Conservation (phyloP, 352 stramenopile species). For the Globisporangium rhizosaccharum region DNA sequence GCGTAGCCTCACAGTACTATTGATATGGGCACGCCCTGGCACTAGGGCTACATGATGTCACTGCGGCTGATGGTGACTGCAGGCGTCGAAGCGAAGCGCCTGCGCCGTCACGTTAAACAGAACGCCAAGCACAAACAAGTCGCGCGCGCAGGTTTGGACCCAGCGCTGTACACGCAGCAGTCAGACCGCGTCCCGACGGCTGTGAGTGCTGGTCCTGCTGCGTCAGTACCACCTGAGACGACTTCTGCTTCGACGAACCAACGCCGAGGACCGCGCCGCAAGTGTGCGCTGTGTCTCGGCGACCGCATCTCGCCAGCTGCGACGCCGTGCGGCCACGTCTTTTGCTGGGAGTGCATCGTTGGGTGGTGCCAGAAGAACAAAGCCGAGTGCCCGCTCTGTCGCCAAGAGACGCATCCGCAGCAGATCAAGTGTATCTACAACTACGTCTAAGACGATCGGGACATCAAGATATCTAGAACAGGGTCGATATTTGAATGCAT, state of each 20-base stretch:
- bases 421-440: constrained; percentile 91
- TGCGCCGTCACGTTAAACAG: constrained; percentile 39
- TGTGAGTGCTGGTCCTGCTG: constrained; percentile 10
- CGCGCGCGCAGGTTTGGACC: constrained; percentile 10
- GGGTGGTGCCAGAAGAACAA: constrained; percentile 91
- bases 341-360: constrained; percentile 93
- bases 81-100: constrained; percentile 41
- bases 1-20: background rate
- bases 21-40: background rate
- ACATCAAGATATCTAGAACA: background rate
- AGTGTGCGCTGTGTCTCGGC: constrained; percentile 85
- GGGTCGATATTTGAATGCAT: constrained; percentile 14
- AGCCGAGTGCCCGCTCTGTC: constrained; percentile 86
- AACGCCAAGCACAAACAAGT: constrained; percentile 44
- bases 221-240: constrained; percentile 2
- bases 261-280: constrained; percentile 27
- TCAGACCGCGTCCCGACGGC: constrained; percentile 38
- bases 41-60: constrained; percentile 73
- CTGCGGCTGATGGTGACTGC: constrained; percentile 52
- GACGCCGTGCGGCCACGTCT: constrained; percentile 88
- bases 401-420: constrained; percentile 81
- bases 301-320: constrained; percentile 65
- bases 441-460: constrained; percentile 50
- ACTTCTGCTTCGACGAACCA: background rate
- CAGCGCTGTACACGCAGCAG: constrained; percentile 16